Evolutionary conservation across 768 basidiomycete genomes (phyloP).

Genomic region (Lanmaoa pseudosensibilis): DNA sequence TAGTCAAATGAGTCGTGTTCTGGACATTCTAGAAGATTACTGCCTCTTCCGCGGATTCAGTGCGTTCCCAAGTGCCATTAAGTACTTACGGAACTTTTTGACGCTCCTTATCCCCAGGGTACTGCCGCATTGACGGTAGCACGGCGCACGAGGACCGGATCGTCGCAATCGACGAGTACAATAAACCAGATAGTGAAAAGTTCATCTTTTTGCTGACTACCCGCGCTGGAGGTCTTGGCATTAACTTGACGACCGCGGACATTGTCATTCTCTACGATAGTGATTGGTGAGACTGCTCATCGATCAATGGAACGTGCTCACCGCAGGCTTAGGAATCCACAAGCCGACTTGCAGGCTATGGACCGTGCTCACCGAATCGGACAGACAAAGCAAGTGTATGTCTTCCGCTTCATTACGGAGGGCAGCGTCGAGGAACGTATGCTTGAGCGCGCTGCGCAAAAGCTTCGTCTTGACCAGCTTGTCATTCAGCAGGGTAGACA

Average conservation of each 20-base stretch:
- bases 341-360: slow-evolving; percentile 99
- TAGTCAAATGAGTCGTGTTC: slow-evolving; percentile 98
- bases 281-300: slow-evolving; percentile 69
- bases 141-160: slow-evolving; percentile 98
- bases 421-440: slow-evolving; percentile 93
- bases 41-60: slow-evolving; percentile 89
- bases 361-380: slow-evolving; percentile 97
- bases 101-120: slow-evolving; percentile 50
- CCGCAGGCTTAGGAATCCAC: slow-evolving; percentile 74
- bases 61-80: slow-evolving; percentile 40
- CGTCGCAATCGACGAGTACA: slow-evolving; percentile 94
- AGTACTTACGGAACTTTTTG: neutral
- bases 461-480: slow-evolving; percentile 89
- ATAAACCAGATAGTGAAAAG: slow-evolving; percentile 89
- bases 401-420: slow-evolving; percentile 83
- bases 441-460: slow-evolving; percentile 89
- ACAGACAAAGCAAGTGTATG: slow-evolving; percentile 86
- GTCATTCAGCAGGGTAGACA: slow-evolving; percentile 96
- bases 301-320: neutral
- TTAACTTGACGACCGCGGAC: slow-evolving; percentile 94
- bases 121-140: slow-evolving; percentile 94
- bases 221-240: slow-evolving; percentile 94
- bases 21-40: slow-evolving; percentile 95
- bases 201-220: slow-evolving; percentile 97
- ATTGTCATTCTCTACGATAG: slow-evolving; percentile 95